Conservation (phyloP, 2,329 filamentous ascomycete genomes). For the Cephalotrichum gorgonifer region DNA sequence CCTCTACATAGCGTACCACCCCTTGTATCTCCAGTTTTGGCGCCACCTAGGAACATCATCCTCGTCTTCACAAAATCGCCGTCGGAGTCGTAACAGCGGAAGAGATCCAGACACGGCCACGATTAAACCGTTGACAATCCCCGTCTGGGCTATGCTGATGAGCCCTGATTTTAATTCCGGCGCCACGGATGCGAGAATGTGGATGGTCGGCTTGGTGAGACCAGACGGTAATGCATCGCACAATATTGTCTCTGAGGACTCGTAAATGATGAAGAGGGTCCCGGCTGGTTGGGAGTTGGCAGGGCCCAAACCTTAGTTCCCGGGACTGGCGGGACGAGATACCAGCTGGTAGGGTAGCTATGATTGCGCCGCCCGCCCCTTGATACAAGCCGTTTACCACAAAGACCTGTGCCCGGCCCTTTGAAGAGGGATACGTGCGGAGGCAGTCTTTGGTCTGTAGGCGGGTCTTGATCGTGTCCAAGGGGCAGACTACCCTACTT, state of each 20-base stretch:
- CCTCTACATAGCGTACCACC: no score
- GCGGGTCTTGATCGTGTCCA: slow-evolving; percentile 84
- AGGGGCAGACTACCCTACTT: slow-evolving; percentile 74
- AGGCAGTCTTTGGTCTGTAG: slow-evolving; percentile 70
- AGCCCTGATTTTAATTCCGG: slow-evolving; percentile 80
- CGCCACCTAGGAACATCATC: slow-evolving; percentile 65
- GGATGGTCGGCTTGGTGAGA: background rate
- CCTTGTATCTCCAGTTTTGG: no score
- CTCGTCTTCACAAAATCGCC: slow-evolving; percentile 83
- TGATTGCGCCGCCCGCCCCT: slow-evolving; percentile 72
- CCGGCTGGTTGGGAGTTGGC: background rate
- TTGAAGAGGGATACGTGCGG: slow-evolving; percentile 43
- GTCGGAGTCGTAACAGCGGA: slow-evolving; percentile 79
- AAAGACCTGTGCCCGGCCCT: slow-evolving; percentile 42
- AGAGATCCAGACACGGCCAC: slow-evolving; percentile 67
- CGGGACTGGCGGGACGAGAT: slow-evolving; percentile 11
- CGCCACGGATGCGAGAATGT: background rate
- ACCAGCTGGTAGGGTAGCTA: slow-evolving; percentile 85
- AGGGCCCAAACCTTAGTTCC: background rate
- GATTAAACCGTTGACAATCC: slow-evolving; percentile 59
- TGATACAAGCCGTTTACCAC: slow-evolving; percentile 70
- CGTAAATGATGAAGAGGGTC: background rate
- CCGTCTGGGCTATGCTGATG: slow-evolving; percentile 74
- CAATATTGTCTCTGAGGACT: background rate
- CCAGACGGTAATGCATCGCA: background rate